Base-by-base conservation (phyloP, 2,329 filamentous ascomycete species). In the Fusarium nodosum region DNA sequence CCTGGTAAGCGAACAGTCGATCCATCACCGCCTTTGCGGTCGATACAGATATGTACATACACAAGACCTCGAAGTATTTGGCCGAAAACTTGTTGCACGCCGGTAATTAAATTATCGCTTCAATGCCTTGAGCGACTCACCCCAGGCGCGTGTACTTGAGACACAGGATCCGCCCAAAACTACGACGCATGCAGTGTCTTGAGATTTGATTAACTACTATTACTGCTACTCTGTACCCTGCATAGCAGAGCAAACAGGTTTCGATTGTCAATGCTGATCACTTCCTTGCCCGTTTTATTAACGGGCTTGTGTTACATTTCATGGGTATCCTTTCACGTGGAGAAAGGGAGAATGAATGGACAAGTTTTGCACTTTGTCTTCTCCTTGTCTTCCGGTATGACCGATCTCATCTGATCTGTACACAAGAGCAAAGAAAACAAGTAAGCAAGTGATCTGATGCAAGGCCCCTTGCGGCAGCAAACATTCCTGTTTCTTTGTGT, bases 351-450 rank as follows among this genome's bases (percentile, higher is more conserved):
- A 38, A 22, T 56, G 28, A 12, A 30, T 47, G 38, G 16, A 28
- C 38, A 28, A 31, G 53, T 60, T 65, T 65, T 60, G 54, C 44
- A 44, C 34, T 24, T 18, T 53, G 34, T 30, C 31, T 42, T 42
- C 51, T 53, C 39, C 45, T 45, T 58, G 39, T 45, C 31, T 47
- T 39, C 24, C 42, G 31, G 30, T 64, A 46, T 45, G 38, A 54
- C 36, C 36, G 53, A 64, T 70, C 62, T 64, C 53, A 62, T 63
- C 31, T 69, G 51, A 60, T 51, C 41, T 60, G 15, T 42, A 41
- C 13, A 50, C 31, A 28, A 26, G 18, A 42, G 9, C 15, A 39
- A 39, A 39, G 36, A 38, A 26, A 42, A 7, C 20, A 41, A 26
- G 20, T 12, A 24, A 42, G 39, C 13, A 26, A 57, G 36, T 44